Percentiles rank a stretch among this genome's conserved stretches.
These are phyloP conservation scores for Annulohypoxylon stygium DNA, from an alignment of 495 filamentous ascomycete species.

Conservation along the genomic window DNA sequence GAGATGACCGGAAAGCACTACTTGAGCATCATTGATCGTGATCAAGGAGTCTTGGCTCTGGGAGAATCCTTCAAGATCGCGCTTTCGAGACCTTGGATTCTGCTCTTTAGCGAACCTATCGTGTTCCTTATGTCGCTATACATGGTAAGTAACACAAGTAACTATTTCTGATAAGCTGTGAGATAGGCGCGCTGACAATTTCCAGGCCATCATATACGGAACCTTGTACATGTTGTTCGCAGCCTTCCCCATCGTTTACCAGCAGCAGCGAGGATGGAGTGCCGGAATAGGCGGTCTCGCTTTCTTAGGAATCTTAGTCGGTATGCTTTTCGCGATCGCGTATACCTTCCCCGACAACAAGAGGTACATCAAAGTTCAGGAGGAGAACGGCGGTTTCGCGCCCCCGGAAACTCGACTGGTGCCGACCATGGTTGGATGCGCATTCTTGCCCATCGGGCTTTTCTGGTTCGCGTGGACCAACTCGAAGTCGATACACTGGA, in stretches of 20 bases:
- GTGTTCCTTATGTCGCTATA: slow-evolving; percentile 9
- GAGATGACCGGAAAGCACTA: slow-evolving; percentile 11
- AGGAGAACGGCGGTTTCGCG: slow-evolving; percentile 55
- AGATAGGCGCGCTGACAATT: slow-evolving; percentile 42
- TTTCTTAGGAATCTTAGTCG: slow-evolving; percentile 63
- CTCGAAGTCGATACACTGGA: slow-evolving; percentile 58
- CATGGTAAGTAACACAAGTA: slow-evolving; percentile 68
- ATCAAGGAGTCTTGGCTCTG: neutral
- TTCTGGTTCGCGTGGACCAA: slow-evolving; percentile 78
- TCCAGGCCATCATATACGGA: slow-evolving; percentile 68
- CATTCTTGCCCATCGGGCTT: slow-evolving; percentile 68
- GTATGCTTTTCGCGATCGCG: slow-evolving; percentile 61
- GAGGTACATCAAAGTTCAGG: slow-evolving; percentile 2
- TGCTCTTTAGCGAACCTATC: slow-evolving; percentile 12
- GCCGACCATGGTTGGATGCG: slow-evolving; percentile 68
- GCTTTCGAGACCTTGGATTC: slow-evolving; percentile 6
- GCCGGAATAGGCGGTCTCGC: slow-evolving; percentile 64
- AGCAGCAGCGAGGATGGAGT: slow-evolving; percentile 48
- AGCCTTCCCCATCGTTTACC: slow-evolving; percentile 71
- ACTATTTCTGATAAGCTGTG: slow-evolving; percentile 63
- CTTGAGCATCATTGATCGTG: neutral
- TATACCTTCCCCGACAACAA: slow-evolving; percentile 62
- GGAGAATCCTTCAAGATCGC: slow-evolving; percentile 5
- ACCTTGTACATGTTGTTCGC: slow-evolving; percentile 75
- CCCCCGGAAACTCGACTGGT: slow-evolving; percentile 70